Evolutionary conservation across 106 monocot genomes (phyloP).

Genomic region (Gastrodia elata): DNA sequence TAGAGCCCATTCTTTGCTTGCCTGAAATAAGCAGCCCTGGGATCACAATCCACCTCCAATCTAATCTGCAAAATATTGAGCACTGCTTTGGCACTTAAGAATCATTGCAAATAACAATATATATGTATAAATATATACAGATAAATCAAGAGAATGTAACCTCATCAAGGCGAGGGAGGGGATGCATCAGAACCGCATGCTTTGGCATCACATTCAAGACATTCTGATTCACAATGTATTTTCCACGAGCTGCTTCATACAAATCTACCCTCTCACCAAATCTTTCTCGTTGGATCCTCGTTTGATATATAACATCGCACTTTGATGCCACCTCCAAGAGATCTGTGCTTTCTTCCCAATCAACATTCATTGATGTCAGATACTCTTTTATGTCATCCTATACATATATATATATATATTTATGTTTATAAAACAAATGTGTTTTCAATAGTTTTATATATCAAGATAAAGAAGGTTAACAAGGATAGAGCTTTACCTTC

Average conservation of each 20-base stretch:
- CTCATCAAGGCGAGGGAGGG: constrained; percentile 97
- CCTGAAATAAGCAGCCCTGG: constrained; percentile 96
- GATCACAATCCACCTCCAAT: constrained; percentile 77
- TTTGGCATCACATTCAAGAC: constrained; percentile 77
- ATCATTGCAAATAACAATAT: no score
- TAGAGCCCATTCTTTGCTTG: constrained; percentile 98
- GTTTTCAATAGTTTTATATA: no score
- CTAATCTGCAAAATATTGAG: constrained; percentile 49
- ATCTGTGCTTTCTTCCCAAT: constrained; percentile 91
- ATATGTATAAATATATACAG: not conserved
- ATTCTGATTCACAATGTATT: constrained; percentile 75
- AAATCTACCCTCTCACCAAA: constrained; percentile 92
- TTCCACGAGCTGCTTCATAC: constrained; percentile 96
- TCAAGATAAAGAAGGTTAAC: not conserved
- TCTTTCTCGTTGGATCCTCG: constrained; percentile 89
- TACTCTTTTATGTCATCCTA: constrained; percentile 97
- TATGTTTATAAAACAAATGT: no score
- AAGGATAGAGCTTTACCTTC: constrained; percentile 48
- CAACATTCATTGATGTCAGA: constrained; percentile 59
- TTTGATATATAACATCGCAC: constrained; percentile 96
- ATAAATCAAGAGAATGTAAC: constrained; percentile 9
- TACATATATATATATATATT: no score
- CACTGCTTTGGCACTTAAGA: not conserved
- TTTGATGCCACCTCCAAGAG: constrained; percentile 86
- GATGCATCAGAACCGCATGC: constrained; percentile 92